These are phyloP conservation scores for Diospyros lotus DNA, from an alignment of 148 eudicot genomes.

Conservation along the genomic window DNA sequence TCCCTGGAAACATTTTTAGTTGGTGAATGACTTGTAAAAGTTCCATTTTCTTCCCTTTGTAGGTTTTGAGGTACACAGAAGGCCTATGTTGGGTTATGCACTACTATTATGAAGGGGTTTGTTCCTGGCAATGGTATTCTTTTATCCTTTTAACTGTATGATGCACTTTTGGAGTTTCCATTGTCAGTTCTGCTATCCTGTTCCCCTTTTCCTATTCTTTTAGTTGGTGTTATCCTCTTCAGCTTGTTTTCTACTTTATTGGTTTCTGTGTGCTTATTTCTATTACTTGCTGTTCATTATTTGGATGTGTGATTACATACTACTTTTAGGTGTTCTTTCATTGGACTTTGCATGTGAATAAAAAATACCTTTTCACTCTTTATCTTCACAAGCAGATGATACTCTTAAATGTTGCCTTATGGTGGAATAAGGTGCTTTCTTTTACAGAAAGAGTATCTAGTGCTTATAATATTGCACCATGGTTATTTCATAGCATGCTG, in stretches of 20 bases:
- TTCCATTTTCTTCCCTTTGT: slow-evolving; percentile 13
- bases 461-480: neutral
- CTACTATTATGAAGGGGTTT: slow-evolving; percentile 97
- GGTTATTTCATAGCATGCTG: neutral
- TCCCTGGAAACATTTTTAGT: too few relatives aligned
- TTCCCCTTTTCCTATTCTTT: neutral
- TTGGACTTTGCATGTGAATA: neutral
- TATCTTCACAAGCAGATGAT: neutral
- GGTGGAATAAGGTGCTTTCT: neutral
- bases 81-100: slow-evolving; percentile 99
- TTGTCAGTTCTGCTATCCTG: neutral
- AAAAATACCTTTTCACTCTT: neutral
- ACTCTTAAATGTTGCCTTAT: neutral
- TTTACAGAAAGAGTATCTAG: neutral
- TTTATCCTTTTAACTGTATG: neutral
- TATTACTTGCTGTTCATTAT: neutral
- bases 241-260: neutral
- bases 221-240: neutral
- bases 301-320: neutral
- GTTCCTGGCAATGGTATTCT: slow-evolving; percentile 89
- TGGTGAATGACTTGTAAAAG: neutral
- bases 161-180: neutral
- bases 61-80: slow-evolving; percentile 82
- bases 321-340: neutral
- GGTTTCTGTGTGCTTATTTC: neutral